Evolutionary conservation across 164 flowering plant species (phyloP).

Genomic region (Kalanchoe fedtschenkoi): DNA sequence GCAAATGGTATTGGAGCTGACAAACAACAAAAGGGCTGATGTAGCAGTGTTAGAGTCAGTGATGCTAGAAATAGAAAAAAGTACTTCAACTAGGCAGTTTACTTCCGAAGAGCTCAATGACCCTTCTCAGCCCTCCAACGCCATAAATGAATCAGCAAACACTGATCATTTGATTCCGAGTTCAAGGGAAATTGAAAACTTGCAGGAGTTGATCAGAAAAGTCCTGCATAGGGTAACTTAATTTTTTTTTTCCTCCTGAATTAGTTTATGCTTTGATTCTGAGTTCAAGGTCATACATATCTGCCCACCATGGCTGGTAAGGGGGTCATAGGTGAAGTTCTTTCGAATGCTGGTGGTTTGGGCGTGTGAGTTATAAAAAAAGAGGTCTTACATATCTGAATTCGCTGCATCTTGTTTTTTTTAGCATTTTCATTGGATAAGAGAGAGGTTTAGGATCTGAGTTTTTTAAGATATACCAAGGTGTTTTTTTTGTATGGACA

Average conservation of each 20-base stretch:
- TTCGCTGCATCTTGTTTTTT: background rate
- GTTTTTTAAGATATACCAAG: background rate
- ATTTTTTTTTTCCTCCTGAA: too few species aligned
- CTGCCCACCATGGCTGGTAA: background rate
- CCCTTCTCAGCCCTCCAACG: background rate
- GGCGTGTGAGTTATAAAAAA: too few species aligned
- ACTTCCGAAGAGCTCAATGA: background rate
- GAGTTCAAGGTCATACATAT: too few species aligned
- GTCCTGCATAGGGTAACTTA: constrained; percentile 43
- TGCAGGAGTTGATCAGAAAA: constrained; percentile 59
- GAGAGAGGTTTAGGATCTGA: background rate
- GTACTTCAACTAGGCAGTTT: constrained; percentile 17
- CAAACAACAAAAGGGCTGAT: constrained; percentile 50
- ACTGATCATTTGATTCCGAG: constrained; percentile 15
- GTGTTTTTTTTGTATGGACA: constrained; percentile 16
- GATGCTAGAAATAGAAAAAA: constrained; percentile 47
- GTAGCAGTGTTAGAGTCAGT: constrained; percentile 49
- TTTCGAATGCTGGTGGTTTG: too few species aligned
- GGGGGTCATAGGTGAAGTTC: too few species aligned
- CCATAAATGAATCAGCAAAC: constrained; percentile 6
- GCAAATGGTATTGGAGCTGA: constrained; percentile 54
- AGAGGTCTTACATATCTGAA: background rate
- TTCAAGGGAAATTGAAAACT: constrained; percentile 41
- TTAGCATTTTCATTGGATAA: background rate
- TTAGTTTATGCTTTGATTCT: too few species aligned